A percentile compares a stretch with the other conserved stretches of the same genome.
phyloP scores from a whole-genome alignment of 345 rosid genomes.

The Excoecaria cochinchinensis region DNA sequence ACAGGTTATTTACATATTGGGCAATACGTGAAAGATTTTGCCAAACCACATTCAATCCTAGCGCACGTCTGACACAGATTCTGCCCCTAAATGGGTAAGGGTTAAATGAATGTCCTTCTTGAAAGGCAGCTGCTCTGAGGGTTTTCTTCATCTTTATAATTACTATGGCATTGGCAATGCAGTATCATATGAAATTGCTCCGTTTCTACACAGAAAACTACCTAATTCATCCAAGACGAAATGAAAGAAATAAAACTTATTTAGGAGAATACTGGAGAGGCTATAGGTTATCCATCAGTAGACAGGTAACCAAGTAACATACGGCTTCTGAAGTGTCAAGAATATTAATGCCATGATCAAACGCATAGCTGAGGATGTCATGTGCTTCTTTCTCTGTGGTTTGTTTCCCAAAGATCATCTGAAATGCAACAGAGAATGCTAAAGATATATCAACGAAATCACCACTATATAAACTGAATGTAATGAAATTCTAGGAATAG shows the following conservation, averaged over 20 bases:
- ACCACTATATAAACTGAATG: neutral
- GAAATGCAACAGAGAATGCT: conserved; percentile 20
- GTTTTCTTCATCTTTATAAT: neutral
- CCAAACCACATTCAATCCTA: neutral
- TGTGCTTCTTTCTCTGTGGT: conserved; percentile 88
- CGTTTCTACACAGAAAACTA: neutral
- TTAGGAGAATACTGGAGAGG: neutral
- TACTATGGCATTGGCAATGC: neutral
- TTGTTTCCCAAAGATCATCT: conserved; percentile 94
- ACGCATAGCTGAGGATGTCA: conserved; percentile 68
- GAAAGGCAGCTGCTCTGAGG: neutral
- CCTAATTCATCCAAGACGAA: neutral
- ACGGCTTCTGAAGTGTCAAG: conserved; percentile 84
- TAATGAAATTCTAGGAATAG: neutral
- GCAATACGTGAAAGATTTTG: neutral
- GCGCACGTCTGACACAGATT: neutral
- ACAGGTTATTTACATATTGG: neutral
- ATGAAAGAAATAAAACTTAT: neutral
- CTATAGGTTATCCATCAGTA: neutral
- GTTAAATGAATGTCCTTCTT: neutral
- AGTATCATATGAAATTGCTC: neutral
- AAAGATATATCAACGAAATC: neutral
- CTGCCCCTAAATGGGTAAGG: neutral
- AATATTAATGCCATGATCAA: conserved; percentile 66
- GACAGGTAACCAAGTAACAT: conserved; percentile 27